Percentiles rank a stretch among this genome's conserved stretches.
Conservation (phyloP, 352 stramenopile species). For the Pythium rhizo-oryzae region DNA sequence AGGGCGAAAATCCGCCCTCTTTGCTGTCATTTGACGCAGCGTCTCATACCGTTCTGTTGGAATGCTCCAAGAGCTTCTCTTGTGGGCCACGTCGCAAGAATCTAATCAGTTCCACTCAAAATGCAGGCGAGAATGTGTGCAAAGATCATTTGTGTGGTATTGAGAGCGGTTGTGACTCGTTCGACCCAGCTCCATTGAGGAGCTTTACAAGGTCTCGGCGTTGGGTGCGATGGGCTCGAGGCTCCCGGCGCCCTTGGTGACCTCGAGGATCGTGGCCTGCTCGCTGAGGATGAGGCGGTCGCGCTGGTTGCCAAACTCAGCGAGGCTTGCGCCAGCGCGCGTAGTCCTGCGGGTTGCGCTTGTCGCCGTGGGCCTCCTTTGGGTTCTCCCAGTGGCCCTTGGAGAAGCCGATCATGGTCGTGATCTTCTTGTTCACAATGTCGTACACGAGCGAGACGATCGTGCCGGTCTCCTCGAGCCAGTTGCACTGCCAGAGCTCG, state of each 20-base stretch:
- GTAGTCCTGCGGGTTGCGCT: slow-evolving; percentile 58
- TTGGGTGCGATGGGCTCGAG: slow-evolving; percentile 50
- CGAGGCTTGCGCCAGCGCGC: slow-evolving; percentile 56
- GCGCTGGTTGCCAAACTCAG: slow-evolving; percentile 45
- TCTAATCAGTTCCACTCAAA: no score
- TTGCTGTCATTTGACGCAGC: no score
- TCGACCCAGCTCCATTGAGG: no score
- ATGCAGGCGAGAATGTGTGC: no score
- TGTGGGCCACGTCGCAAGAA: no score
- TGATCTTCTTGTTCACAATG: slow-evolving; percentile 52
- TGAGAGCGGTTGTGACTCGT: no score
- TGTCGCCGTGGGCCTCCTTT: slow-evolving; percentile 52
- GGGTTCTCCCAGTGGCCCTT: slow-evolving; percentile 60
- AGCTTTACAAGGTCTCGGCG: slow-evolving; percentile 36
- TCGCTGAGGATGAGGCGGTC: slow-evolving; percentile 57
- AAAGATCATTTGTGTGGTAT: no score
- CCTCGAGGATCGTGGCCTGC: slow-evolving; percentile 53
- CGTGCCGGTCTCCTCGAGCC: slow-evolving; percentile 60
- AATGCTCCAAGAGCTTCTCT: no score
- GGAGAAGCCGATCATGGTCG: slow-evolving; percentile 56
- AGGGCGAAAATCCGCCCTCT: no score
- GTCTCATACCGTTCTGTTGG: no score
- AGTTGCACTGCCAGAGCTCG: slow-evolving; percentile 68
- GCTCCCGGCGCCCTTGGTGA: slow-evolving; percentile 40
- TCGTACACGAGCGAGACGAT: slow-evolving; percentile 58